Evolutionary conservation across 805 yeast genomes (phyloP).

Genomic region (Pichia scutulata): DNA sequence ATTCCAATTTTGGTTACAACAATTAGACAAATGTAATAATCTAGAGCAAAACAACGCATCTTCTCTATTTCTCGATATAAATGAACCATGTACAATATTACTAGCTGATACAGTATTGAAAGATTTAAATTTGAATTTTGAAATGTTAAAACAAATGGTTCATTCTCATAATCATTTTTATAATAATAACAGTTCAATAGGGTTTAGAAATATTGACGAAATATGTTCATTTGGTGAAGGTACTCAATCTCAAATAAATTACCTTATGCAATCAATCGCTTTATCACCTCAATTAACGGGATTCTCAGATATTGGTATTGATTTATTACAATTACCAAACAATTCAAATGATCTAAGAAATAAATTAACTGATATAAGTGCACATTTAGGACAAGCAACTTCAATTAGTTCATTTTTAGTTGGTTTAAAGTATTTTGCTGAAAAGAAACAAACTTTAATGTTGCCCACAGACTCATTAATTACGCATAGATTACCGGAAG

Average conservation of each 20-base stretch:
- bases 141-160: conserved; percentile 51
- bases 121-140: conserved; percentile 43
- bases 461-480: conserved; percentile 60
- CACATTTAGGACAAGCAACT: conserved; percentile 79
- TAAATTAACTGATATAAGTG: conserved; percentile 50
- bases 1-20: conserved; percentile 69
- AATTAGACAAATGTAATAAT: conserved; percentile 39
- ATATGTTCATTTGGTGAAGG: conserved; percentile 79
- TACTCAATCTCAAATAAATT: conserved; percentile 63
- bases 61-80: conserved; percentile 27
- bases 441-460: conserved; percentile 40
- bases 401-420: conserved; percentile 59
- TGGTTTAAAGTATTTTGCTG: conserved; percentile 52
- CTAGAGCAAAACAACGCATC: conserved; percentile 15
- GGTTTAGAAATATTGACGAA: conserved; percentile 37
- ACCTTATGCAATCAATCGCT: conserved; percentile 51
- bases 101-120: conserved; percentile 44
- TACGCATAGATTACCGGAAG: conserved; percentile 51
- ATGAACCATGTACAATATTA: conserved; percentile 59
- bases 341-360: conserved; percentile 16
- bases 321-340: conserved; percentile 41
- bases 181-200: conserved; percentile 37
- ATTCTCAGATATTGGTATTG: conserved; percentile 33
- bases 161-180: conserved; percentile 51
- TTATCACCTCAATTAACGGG: conserved; percentile 54